Percentiles rank a stretch among this genome's conserved stretches.
phyloP scores from a whole-genome alignment of 805 yeast genomes.

The Zygoascus bituminiphila region DNA sequence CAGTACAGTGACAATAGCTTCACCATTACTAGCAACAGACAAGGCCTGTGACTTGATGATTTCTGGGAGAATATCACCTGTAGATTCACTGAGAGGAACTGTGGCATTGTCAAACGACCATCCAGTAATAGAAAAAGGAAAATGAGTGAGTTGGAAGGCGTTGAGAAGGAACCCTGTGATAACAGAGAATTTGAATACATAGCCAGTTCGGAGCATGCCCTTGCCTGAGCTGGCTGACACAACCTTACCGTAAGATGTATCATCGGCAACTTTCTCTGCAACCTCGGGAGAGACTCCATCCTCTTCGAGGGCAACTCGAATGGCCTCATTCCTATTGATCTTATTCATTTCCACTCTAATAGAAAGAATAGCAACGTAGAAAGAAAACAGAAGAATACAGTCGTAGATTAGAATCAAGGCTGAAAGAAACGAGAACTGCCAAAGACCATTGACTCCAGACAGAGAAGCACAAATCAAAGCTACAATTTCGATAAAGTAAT shows the following conservation, averaged over 20 bases:
- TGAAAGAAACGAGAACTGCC: constrained; percentile 71
- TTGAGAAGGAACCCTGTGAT: constrained; percentile 30
- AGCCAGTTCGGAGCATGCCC: constrained; percentile 9
- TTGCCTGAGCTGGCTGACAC: constrained; percentile 11
- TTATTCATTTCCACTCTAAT: constrained; percentile 82
- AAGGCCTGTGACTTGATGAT: constrained; percentile 5
- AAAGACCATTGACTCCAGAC: constrained; percentile 61
- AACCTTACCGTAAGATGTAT: constrained; percentile 13
- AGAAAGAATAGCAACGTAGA: constrained; percentile 74
- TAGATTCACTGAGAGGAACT: neutral
- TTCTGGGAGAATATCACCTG: constrained; percentile 5
- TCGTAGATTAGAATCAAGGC: constrained; percentile 66
- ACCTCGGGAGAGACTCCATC: constrained; percentile 75
- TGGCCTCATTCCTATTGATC: constrained; percentile 71
- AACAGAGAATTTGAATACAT: constrained; percentile 24
- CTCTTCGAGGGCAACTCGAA: constrained; percentile 78
- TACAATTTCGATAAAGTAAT: constrained; percentile 61
- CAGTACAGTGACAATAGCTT: constrained; percentile 24
- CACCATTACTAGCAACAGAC: constrained; percentile 7
- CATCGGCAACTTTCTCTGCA: constrained; percentile 60
- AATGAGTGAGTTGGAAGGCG: constrained; percentile 24
- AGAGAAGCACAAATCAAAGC: constrained; percentile 52
- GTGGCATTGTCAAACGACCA: constrained; percentile 7
- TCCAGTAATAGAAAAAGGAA: neutral
- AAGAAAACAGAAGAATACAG: constrained; percentile 64